Base-by-base conservation (phyloP, 805 yeast genomes). In the Starmerella kuoi region DNA sequence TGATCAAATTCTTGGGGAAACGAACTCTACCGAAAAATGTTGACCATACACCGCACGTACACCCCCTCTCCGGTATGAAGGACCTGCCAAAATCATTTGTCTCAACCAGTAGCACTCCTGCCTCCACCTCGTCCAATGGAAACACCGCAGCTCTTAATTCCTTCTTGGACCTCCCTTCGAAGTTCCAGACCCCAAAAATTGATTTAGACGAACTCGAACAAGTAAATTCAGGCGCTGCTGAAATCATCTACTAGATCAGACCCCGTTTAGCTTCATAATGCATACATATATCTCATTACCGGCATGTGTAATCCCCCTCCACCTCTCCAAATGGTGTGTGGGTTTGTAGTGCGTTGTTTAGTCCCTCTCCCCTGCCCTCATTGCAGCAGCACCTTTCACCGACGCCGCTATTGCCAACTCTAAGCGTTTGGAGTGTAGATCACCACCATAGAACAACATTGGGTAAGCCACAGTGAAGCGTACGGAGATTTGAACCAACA, bases 1-100 rank as follows among this genome's bases (percentile, higher is more conserved):
- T 77, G 60, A 88, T 88, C 64, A 80, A 79, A 57, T 88, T 88
- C 58, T 73, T 85, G 36, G 95, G 96, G 32, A 86, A 86, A 36
- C 79, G 85, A 38, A 45, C 44, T 23, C 35, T 59, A 57, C 66
- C 24, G 59, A 50, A 49, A 22, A 42, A 44, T 30, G 46, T 59
- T 46, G 64, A 62, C 56, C 63, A 72, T 67, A 41, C 70, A 53
- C 62, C 62, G 35, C 46, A 63, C 45, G 48, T 61, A 46, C 63
- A 68, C 59, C 55, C 70, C 44, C 55, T 59, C 49, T 62, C 66
- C 35, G 59, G 66, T 2, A 49, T 61, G 34, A 57, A 59, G 23
- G 61, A 57, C 46, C 66, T 66, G 33, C 69, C 69, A 7, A 27
- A 50, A 5, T 60, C 66, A 20, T 63, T 64, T 49, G 28, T 26